Evolutionary conservation across 371 early-diverging fungal genomes (phyloP).

Genomic region (Rhizopus delemar): DNA sequence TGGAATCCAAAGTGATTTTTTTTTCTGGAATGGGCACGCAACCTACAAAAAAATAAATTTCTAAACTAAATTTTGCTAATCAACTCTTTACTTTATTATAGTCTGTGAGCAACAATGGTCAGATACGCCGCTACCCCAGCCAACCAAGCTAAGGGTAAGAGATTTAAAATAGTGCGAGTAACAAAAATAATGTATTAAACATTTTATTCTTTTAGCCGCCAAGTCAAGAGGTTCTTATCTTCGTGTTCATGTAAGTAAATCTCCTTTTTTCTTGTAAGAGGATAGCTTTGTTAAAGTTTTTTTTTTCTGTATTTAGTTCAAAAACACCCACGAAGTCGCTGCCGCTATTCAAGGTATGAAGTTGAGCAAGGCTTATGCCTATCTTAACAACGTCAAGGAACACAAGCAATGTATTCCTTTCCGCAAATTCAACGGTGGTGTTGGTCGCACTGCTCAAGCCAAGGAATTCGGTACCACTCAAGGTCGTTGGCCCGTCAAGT

Average conservation of each 20-base stretch:
- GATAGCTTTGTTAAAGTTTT: neutral
- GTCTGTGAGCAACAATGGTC: slow-evolving; percentile 48
- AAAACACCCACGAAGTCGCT: slow-evolving; percentile 99
- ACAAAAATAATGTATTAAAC: neutral
- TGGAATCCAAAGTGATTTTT: neutral
- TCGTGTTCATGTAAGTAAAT: slow-evolving; percentile 82
- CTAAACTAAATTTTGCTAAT: neutral
- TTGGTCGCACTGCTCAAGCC: slow-evolving; percentile 96
- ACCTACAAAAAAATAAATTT: no score
- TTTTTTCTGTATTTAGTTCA: slow-evolving; percentile 52
- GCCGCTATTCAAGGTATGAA: slow-evolving; percentile 93
- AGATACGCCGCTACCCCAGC: slow-evolving; percentile 63
- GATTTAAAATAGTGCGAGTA: neutral
- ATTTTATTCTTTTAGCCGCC: slow-evolving; percentile 65
- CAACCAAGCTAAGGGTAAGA: slow-evolving; percentile 58
- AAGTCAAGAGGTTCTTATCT: slow-evolving; percentile 95
- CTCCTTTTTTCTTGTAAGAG: neutral
- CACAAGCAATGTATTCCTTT: slow-evolving; percentile 98
- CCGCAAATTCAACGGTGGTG: slow-evolving; percentile 95
- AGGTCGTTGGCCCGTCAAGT: slow-evolving; percentile 99
- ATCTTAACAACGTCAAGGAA: slow-evolving; percentile 92
- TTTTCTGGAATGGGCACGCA: neutral
- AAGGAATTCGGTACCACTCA: slow-evolving; percentile 88
- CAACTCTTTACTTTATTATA: slow-evolving; percentile 6
- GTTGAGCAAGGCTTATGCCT: slow-evolving; percentile 91